phyloP scores from a whole-genome alignment of 106 monocot species.

The Phalaenopsis equestris region DNA sequence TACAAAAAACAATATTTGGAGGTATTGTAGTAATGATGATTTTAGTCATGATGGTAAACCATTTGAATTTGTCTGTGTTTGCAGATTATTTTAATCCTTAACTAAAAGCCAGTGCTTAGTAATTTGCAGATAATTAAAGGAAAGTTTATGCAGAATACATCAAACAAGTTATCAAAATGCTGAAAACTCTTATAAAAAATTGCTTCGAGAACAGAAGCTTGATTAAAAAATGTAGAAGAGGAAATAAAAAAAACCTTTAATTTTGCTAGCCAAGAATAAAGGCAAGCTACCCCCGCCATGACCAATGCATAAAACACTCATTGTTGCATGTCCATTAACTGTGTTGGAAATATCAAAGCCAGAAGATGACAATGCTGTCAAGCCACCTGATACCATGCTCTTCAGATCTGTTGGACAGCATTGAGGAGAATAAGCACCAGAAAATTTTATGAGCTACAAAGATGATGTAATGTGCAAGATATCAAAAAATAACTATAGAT shows the following conservation, averaged over 20 bases:
- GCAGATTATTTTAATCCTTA: too few species aligned
- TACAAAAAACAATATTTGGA: too few species aligned
- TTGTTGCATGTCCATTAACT: constrained; percentile 37
- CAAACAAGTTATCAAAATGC: neutral
- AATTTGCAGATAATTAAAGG: too few species aligned
- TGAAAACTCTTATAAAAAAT: neutral
- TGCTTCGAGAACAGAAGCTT: neutral
- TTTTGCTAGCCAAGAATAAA: constrained; percentile 81
- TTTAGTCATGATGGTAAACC: neutral
- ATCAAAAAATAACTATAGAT: neutral
- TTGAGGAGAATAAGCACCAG: neutral
- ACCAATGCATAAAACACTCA: constrained; percentile 85
- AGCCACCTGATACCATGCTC: constrained; percentile 81
- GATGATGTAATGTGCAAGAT: neutral
- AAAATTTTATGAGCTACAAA: neutral
- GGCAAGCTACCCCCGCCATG: constrained; percentile 93
- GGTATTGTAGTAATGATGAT: neutral
- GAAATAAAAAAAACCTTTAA: constrained; percentile 39
- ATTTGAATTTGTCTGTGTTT: too few species aligned
- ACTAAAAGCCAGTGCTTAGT: too few species aligned
- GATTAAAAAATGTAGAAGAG: neutral
- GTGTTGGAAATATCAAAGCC: constrained; percentile 54
- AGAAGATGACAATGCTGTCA: constrained; percentile 60
- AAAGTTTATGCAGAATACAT: too few species aligned
- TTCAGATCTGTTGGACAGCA: constrained; percentile 63